Evolutionary conservation across 305 asterid species (phyloP).

Genomic region (Andrographis paniculata): DNA sequence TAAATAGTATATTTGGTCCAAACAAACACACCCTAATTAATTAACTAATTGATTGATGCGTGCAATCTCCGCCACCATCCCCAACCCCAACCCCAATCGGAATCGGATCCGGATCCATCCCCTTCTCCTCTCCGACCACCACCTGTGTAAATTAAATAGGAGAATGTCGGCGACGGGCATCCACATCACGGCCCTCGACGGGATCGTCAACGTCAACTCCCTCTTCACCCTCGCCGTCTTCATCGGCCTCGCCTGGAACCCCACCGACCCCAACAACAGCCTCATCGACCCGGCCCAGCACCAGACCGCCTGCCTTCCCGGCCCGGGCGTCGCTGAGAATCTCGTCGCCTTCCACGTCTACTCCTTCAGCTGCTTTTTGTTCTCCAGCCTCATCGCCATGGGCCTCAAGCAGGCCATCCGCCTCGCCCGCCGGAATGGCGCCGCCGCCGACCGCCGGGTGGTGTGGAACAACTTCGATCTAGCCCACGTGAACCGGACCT

Average conservation of each 20-base stretch:
- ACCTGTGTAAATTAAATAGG: too few relatives aligned
- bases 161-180: conserved; percentile 65
- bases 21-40: too few relatives aligned
- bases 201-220: conserved; percentile 83
- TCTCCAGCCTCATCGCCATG: conserved; percentile 78
- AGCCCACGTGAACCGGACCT: conserved; percentile 47
- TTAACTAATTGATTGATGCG: too few relatives aligned
- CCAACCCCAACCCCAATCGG: too few relatives aligned
- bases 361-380: conserved; percentile 85
- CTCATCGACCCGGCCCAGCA: conserved; percentile 39
- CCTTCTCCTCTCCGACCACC: too few relatives aligned
- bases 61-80: too few relatives aligned
- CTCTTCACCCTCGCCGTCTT: conserved; percentile 91
- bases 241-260: conserved; percentile 93
- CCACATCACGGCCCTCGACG: conserved; percentile 82
- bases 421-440: conserved; percentile 26
- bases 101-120: too few relatives aligned
- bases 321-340: conserved; percentile 45
- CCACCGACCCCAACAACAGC: conserved; percentile 62
- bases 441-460: conserved; percentile 25
- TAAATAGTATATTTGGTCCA: too few relatives aligned
- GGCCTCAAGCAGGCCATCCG: conserved; percentile 72
- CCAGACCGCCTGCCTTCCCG: conserved; percentile 38
- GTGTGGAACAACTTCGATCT: conserved; percentile 42
- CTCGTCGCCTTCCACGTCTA: conserved; percentile 73